Percentiles rank a stretch among this genome's conserved stretches.
Conservation (phyloP, 1,284 basidiomycete genomes). For the Cryptococcus hybrid region DNA sequence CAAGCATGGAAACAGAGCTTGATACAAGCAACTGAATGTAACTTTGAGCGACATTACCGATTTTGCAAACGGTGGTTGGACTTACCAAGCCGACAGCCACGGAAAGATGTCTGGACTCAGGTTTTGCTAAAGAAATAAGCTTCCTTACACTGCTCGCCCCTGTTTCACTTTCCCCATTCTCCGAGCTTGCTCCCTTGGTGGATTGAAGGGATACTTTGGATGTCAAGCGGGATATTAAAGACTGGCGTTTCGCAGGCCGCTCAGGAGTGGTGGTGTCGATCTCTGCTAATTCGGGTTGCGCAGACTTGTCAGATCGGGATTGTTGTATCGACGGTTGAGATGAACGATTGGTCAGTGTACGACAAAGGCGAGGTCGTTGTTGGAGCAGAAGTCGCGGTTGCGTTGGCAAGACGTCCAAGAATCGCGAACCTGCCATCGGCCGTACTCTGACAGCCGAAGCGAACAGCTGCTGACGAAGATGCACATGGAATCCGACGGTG, state of each 20-base stretch:
- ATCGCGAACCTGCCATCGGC: background rate
- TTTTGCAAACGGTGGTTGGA: slow-evolving; percentile 1
- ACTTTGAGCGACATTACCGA: slow-evolving; percentile 52
- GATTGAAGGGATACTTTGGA: slow-evolving; percentile 11
- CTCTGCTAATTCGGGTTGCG: background rate
- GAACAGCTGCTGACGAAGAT: background rate
- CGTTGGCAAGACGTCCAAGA: background rate
- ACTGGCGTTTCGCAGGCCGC: background rate
- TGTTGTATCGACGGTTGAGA: background rate
- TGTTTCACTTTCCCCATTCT: slow-evolving; percentile 11
- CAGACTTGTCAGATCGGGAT: background rate
- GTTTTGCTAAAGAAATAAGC: slow-evolving; percentile 69
- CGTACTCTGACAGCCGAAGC: background rate
- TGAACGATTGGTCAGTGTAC: background rate
- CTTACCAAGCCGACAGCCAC: slow-evolving; percentile 64
- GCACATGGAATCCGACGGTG: background rate
- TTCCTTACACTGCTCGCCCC: slow-evolving; percentile 56
- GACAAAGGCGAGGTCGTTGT: background rate
- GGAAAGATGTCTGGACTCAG: slow-evolving; percentile 69
- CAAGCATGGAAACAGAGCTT: slow-evolving; percentile 74
- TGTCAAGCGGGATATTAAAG: slow-evolving; percentile 10
- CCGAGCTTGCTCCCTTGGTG: slow-evolving; percentile 7
- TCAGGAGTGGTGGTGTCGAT: background rate
- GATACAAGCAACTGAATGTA: slow-evolving; percentile 42
- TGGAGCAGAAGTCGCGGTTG: background rate